Evolutionary conservation across 805 yeast genomes (phyloP).

Genomic region (Candida hungchunana): DNA sequence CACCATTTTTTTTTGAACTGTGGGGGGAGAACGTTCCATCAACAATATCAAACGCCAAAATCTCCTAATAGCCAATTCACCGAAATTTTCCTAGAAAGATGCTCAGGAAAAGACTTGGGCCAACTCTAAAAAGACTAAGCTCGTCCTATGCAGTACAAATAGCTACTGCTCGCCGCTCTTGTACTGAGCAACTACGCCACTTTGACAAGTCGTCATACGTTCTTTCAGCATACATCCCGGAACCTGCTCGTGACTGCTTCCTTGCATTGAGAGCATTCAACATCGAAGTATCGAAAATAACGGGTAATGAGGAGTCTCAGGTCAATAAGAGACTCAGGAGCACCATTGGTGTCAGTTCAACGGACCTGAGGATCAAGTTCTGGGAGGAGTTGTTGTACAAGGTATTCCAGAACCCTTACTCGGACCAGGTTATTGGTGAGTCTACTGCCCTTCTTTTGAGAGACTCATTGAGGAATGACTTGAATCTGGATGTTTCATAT

Average conservation of each 20-base stretch:
- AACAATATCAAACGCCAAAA: too few species aligned
- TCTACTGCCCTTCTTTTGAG: constrained; percentile 61
- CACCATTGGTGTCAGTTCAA: constrained; percentile 21
- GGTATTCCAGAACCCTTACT: constrained; percentile 35
- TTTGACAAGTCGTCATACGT: constrained; percentile 62
- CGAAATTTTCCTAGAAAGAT: too few species aligned
- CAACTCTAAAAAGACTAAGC: too few species aligned
- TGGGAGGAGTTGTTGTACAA: constrained; percentile 63
- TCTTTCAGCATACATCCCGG: constrained; percentile 66
- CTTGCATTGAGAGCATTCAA: constrained; percentile 64
- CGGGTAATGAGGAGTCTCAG: constrained; percentile 10
- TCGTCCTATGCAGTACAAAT: constrained; percentile 37
- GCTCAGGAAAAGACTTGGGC: too few species aligned
- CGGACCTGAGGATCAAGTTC: constrained; percentile 56
- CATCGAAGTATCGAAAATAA: constrained; percentile 53
- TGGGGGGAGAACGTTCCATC: not conserved
- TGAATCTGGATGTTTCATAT: constrained; percentile 48
- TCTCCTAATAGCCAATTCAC: too few species aligned
- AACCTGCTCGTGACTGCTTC: constrained; percentile 55
- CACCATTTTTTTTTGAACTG: not conserved
- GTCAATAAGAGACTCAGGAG: constrained; percentile 30
- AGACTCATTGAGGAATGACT: constrained; percentile 44
- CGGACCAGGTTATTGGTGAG: constrained; percentile 44
- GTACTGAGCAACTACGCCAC: constrained; percentile 10
- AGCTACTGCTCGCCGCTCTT: constrained; percentile 8